These are phyloP conservation scores for Tuber umbilicatum DNA, from an alignment of 495 filamentous ascomycete genomes.

Conservation along the genomic window DNA sequence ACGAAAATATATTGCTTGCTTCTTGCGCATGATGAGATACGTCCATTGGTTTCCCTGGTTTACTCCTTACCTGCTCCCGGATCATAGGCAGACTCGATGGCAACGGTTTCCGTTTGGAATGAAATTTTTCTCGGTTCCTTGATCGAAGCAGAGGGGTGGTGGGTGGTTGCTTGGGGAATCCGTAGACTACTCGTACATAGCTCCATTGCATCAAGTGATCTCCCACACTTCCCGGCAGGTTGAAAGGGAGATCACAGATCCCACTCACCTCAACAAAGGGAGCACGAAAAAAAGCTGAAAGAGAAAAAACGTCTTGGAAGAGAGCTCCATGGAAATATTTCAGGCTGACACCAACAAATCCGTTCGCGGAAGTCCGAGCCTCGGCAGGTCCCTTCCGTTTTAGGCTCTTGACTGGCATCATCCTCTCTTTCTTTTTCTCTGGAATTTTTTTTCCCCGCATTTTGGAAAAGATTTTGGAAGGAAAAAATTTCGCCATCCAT, in stretches of 20 bases:
- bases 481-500: neutral
- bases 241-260: neutral
- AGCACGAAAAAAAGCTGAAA: neutral
- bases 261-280: neutral
- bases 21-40: neutral
- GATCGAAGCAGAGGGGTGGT: neutral
- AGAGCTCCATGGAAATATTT: neutral
- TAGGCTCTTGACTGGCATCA: neutral
- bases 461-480: neutral
- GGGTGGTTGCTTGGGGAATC: neutral
- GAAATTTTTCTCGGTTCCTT: neutral
- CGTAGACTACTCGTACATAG: neutral
- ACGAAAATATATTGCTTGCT: neutral
- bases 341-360: neutral
- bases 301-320: neutral
- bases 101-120: neutral
- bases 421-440: neutral
- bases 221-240: constrained; percentile 1
- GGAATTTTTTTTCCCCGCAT: neutral
- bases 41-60: neutral
- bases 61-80: neutral
- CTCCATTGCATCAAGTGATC: constrained; percentile 32
- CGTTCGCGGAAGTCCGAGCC: constrained; percentile 1
- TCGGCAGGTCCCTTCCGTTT: neutral
- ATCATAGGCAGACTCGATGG: neutral